Base-by-base conservation (phyloP, 2,329 filamentous ascomycete genomes). In the Coleophoma eucalyptorum region DNA sequence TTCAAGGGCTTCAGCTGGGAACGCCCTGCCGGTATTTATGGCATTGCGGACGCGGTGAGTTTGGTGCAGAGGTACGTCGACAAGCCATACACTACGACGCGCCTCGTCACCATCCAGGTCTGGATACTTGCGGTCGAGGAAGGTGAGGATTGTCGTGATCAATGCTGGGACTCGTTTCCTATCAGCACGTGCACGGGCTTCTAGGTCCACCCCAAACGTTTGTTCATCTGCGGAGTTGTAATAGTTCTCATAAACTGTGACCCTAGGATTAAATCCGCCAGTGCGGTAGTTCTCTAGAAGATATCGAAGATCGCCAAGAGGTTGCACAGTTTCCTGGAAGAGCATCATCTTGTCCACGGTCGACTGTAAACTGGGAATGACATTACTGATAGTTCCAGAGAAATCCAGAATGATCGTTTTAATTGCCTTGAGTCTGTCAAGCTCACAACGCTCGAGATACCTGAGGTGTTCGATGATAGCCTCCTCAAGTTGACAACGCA, bases 311-410 rank as follows among this genome's bases (percentile, higher is more conserved):
- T 99, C 94, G 37, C 90, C 89, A 44, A 85, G 68, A 5, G 94
- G 94, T 69, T 97, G 94, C n/a, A 99, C 89, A 0, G 94, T 97
- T 75, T 99, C 94, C 69, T 99, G 94, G 73, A 95, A 99, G 43
- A 99, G 79, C 85, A 99, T 91, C 92, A 99, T 97, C 67, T 95
- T 91, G 73, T 99, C 94, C 20, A 99, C 91, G 0, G 92, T 91
- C 52, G 93, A 93, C 71, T 97, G 94, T 55, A 99, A 75, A 64
- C 89, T 95, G 16, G 94, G 95, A 56, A 99, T 97, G 62, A 97
- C 93, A 64, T 99, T 99, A 77, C 93, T 93, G 68, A 99, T 89
- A 35, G 93, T 91, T 43, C 94, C 94, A 4, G 93, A 97, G 69
- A 99, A 97, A 72, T 99, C 95, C 41, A 99, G 81, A 55, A 99